A percentile compares a stretch with the other conserved stretches of the same genome.
phyloP scores from a whole-genome alignment of 805 yeast genomes.

The Candida ovalis region DNA sequence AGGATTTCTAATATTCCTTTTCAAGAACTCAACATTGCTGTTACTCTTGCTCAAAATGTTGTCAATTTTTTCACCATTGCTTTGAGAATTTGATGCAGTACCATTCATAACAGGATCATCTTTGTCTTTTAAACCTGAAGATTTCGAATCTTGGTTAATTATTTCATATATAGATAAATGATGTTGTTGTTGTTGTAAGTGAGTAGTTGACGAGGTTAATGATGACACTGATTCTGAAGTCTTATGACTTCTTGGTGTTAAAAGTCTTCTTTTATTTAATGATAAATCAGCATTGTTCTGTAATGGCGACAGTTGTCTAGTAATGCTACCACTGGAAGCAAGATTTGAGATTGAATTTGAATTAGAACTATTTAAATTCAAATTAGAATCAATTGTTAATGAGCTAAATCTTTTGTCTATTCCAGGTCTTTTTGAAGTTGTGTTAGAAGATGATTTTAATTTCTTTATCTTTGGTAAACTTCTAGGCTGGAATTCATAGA shows the following conservation, averaged over 20 bases:
- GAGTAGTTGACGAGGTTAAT: slow-evolving; percentile 23
- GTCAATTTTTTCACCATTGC: neutral
- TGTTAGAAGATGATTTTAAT: slow-evolving; percentile 4
- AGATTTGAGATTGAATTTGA: neutral
- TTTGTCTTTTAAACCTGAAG: neutral
- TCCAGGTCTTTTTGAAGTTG: slow-evolving; percentile 7
- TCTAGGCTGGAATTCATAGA: slow-evolving; percentile 54
- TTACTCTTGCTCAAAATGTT: slow-evolving; percentile 1
- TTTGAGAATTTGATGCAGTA: neutral
- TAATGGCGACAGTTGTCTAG: slow-evolving; percentile 6
- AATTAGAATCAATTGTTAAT: slow-evolving; percentile 11
- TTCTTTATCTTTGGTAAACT: slow-evolving; percentile 35
- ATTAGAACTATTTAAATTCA: neutral
- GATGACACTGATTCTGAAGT: slow-evolving; percentile 29
- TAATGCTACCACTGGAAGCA: slow-evolving; percentile 4
- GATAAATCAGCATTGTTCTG: slow-evolving; percentile 4
- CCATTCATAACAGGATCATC: neutral
- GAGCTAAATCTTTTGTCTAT: slow-evolving; percentile 13
- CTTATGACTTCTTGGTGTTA: slow-evolving; percentile 8
- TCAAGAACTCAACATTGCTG: neutral
- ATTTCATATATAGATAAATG: slow-evolving; percentile 25
- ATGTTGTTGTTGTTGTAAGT: slow-evolving; percentile 18
- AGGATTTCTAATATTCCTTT: slow-evolving; percentile 1
- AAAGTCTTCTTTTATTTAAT: slow-evolving; percentile 12
- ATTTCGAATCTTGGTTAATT: slow-evolving; percentile 22